Conservation (phyloP, 495 filamentous ascomycete genomes). For the Neurospora discreta region DNA sequence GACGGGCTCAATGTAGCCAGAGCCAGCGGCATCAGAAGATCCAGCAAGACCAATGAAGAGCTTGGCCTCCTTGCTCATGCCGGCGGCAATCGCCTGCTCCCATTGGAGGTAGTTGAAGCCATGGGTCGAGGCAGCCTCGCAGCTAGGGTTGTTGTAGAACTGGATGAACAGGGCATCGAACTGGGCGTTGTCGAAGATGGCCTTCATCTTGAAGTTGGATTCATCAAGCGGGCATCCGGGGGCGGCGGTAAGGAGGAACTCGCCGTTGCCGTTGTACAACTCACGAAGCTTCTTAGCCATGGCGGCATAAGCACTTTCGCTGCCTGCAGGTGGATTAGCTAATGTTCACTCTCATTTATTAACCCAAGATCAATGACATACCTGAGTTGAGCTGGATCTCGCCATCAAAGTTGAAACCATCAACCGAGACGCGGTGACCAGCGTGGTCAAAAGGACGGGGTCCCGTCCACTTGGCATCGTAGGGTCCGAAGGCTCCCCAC, state of each 20-base stretch:
- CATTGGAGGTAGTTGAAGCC: constrained; percentile 54
- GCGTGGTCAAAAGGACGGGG: constrained; percentile 50
- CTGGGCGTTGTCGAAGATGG: constrained; percentile 36
- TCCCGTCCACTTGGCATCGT: constrained; percentile 20
- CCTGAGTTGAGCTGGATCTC: constrained; percentile 29
- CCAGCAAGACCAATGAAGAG: constrained; percentile 55
- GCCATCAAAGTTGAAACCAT: constrained; percentile 64
- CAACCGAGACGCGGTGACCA: constrained; percentile 31
- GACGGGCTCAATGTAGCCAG: constrained; percentile 22
- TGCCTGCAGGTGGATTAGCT: constrained; percentile 3
- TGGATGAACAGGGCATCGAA: constrained; percentile 61
- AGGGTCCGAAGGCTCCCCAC: constrained; percentile 56
- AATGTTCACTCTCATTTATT: not conserved
- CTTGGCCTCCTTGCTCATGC: constrained; percentile 47
- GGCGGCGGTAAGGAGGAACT: constrained; percentile 49
- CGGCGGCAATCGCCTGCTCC: constrained; percentile 44
- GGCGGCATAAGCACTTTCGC: constrained; percentile 21
- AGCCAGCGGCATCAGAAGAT: constrained; percentile 21
- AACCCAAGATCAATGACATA: not conserved
- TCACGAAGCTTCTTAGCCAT: constrained; percentile 44
- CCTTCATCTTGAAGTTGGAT: constrained; percentile 39
- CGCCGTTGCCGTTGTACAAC: constrained; percentile 25
- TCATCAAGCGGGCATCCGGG: constrained; percentile 52
- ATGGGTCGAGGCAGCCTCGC: constrained; percentile 30
- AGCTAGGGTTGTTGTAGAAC: constrained; percentile 61